These are phyloP conservation scores for Trichoderma sp. DNA, from an alignment of 2,329 filamentous ascomycete genomes.

Conservation along the genomic window DNA sequence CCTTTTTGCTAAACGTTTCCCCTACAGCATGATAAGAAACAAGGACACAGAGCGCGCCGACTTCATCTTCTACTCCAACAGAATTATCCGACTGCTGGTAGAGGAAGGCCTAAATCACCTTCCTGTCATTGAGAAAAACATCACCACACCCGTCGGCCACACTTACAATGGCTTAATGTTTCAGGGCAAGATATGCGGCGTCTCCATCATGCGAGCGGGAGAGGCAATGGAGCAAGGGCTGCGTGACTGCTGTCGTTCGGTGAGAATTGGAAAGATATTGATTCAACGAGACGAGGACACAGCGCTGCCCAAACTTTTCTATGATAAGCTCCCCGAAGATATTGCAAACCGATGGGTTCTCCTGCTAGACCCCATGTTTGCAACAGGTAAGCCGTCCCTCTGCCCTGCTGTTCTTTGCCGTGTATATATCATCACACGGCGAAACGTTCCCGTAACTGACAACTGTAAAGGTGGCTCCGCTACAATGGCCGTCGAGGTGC, in stretches of 20 bases:
- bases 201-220: constrained; percentile 96
- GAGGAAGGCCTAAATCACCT: constrained; percentile 97
- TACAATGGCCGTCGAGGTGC: constrained; percentile 92
- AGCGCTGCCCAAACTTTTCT: constrained; percentile 85
- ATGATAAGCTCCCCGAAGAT: constrained; percentile 94
- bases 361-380: constrained; percentile 97
- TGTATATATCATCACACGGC: not conserved
- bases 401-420: not conserved
- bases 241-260: constrained; percentile 94
- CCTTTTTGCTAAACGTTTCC: constrained; percentile 23
- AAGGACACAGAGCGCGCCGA: constrained; percentile 86
- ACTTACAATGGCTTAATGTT: constrained; percentile 90
- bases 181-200: constrained; percentile 96
- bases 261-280: constrained; percentile 95
- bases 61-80: constrained; percentile 99
- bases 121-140: constrained; percentile 80
- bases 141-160: constrained; percentile 87
- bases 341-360: constrained; percentile 92
- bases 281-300: constrained; percentile 98
- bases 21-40: constrained; percentile 86
- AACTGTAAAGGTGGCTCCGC: constrained; percentile 73
- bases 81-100: constrained; percentile 92
- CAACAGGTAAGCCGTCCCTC: constrained; percentile 64
- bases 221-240: constrained; percentile 98
- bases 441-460: constrained; percentile 3